Evolutionary conservation across 371 early-diverging fungal genomes (phyloP).

Genomic region (Mucor saturninus): DNA sequence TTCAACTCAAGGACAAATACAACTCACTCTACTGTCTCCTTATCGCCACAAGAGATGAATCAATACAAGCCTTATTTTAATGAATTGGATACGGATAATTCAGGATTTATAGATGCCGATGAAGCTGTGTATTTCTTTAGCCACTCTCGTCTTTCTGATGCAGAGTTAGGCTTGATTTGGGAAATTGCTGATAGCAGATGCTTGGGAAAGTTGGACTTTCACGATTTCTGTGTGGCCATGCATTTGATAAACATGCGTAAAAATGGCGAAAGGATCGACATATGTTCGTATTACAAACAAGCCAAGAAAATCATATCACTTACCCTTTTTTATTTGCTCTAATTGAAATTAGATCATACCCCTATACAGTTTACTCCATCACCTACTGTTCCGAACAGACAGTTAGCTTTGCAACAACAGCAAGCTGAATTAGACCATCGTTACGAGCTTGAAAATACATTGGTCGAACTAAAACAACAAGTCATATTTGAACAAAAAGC

Average conservation of each 20-base stretch:
- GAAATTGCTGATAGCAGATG: slow-evolving; percentile 23
- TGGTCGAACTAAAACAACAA: slow-evolving; percentile 14
- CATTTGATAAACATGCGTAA: slow-evolving; percentile 23
- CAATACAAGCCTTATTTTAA: slow-evolving; percentile 14
- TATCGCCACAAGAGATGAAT: slow-evolving; percentile 7
- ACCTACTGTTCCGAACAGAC: not conserved
- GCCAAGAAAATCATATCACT: not conserved
- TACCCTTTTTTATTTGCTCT: no score
- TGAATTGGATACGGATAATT: slow-evolving; percentile 11
- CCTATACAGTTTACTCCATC: not conserved
- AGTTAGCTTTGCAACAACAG: not conserved
- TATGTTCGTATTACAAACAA: slow-evolving; percentile 8
- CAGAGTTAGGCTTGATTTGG: slow-evolving; percentile 56
- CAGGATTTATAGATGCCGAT: slow-evolving; percentile 11
- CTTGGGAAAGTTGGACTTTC: slow-evolving; percentile 18
- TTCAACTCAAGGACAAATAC: not conserved
- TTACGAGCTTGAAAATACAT: slow-evolving; percentile 8
- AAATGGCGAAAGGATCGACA: slow-evolving; percentile 14
- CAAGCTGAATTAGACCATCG: not conserved
- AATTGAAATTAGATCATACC: not conserved
- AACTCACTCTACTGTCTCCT: not conserved
- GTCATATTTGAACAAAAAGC: slow-evolving; percentile 2
- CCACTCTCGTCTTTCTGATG: slow-evolving; percentile 68
- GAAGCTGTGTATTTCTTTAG: slow-evolving; percentile 65
- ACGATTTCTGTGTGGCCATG: slow-evolving; percentile 28